A percentile compares a stretch with the other conserved stretches of the same genome.
Conservation (phyloP, 495 filamentous ascomycete species). For the Cenococcum geophilum region DNA sequence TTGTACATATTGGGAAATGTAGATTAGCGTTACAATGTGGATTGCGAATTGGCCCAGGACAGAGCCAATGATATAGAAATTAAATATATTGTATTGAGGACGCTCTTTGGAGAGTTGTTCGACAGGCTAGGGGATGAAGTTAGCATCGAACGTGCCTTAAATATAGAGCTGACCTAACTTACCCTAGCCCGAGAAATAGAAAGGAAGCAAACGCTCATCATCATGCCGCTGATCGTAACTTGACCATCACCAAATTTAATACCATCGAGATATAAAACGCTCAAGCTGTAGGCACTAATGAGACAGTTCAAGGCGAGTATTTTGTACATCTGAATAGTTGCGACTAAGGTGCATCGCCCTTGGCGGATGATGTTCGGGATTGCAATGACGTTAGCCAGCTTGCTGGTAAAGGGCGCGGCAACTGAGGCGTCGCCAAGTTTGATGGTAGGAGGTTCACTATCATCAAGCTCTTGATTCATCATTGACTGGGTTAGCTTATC, state of each 20-base stretch:
- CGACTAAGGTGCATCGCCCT: constrained; percentile 92
- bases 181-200: constrained; percentile 91
- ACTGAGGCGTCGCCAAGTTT: constrained; percentile 97
- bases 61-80: constrained; percentile 95
- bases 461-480: constrained; percentile 85
- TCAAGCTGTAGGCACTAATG: constrained; percentile 95
- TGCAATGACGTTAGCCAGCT: constrained; percentile 92
- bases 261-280: constrained; percentile 92
- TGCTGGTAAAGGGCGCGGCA: constrained; percentile 95
- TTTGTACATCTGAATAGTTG: constrained; percentile 99
- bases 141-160: constrained; percentile 5
- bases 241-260: constrained; percentile 99
- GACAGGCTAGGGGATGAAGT: constrained; percentile 55
- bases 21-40: constrained; percentile 90
- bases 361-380: constrained; percentile 98
- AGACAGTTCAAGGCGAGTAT: constrained; percentile 97
- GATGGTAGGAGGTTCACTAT: constrained; percentile 83
- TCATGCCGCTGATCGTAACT: constrained; percentile 97
- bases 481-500: constrained; percentile 82
- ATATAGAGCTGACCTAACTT: constrained; percentile 21
- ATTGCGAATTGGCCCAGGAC: constrained; percentile 97
- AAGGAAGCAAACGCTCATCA: constrained; percentile 99
- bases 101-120: constrained; percentile 94
- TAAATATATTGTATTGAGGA: constrained; percentile 98
- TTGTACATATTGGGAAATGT: constrained; percentile 85